These are phyloP conservation scores for Pneumocystis murina DNA, from an alignment of 1,139 yeast genomes.

Conservation along the genomic window DNA sequence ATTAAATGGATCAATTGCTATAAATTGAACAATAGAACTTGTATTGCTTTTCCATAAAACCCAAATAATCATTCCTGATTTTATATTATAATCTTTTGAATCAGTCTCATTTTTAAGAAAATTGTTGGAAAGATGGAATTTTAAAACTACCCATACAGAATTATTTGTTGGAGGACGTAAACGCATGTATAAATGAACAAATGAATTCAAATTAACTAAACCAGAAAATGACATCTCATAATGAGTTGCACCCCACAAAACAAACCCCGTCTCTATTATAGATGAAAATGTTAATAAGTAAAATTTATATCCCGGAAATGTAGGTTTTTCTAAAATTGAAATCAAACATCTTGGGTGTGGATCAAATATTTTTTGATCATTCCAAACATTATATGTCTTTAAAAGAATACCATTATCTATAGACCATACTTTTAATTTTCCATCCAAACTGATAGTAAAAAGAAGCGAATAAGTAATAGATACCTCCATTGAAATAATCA, in stretches of 20 bases:
- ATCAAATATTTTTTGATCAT: background rate
- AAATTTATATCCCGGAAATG: background rate
- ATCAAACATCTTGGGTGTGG: conserved; percentile 1
- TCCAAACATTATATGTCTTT: conserved; percentile 5
- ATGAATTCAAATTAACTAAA: background rate
- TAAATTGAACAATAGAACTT: conserved; percentile 1
- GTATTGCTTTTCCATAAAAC: conserved; percentile 1
- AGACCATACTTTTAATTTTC: conserved; percentile 9
- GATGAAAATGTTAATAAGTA: conserved; percentile 1
- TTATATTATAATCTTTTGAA: background rate
- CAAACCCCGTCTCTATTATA: background rate
- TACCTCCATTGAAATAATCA: conserved; percentile 7
- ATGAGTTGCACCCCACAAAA: background rate
- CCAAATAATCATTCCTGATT: background rate
- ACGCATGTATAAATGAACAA: background rate
- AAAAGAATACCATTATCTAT: conserved; percentile 4
- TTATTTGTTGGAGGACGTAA: background rate
- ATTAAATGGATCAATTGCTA: background rate
- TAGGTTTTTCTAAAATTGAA: background rate
- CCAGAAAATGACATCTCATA: background rate
- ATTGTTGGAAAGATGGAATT: background rate
- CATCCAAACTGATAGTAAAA: conserved; percentile 9
- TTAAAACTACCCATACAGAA: background rate
- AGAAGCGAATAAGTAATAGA: conserved; percentile 2
- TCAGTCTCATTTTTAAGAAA: background rate